Percentiles rank a stretch among this genome's conserved stretches.
Evolutionary conservation across 306 rosid species (phyloP).

Genomic region (Rubus parviflorus): DNA sequence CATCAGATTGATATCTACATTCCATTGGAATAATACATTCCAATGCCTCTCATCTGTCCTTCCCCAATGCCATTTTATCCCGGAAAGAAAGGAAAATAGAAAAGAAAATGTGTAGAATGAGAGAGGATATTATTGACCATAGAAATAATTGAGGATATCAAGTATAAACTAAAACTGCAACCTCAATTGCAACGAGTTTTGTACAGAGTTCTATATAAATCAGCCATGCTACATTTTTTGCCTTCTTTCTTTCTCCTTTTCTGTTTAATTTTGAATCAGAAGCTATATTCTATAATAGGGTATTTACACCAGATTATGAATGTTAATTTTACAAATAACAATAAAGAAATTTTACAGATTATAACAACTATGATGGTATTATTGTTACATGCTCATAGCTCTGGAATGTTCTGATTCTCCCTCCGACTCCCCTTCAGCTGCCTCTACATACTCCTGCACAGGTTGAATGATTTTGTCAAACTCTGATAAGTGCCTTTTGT

Average conservation of each 20-base stretch:
- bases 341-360: conserved; percentile 31
- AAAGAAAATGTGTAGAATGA: too few relatives aligned
- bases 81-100: too few relatives aligned
- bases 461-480: neutral
- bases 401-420: conserved; percentile 77
- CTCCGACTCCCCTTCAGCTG: conserved; percentile 57
- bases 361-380: conserved; percentile 27
- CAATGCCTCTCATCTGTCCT: too few relatives aligned
- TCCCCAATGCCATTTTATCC: too few relatives aligned
- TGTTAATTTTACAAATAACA: conserved; percentile 54
- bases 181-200: too few relatives aligned
- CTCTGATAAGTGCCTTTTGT: neutral
- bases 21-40: too few relatives aligned
- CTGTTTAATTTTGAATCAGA: conserved; percentile 32
- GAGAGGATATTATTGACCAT: too few relatives aligned
- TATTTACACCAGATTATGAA: conserved; percentile 50
- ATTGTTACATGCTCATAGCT: conserved; percentile 77
- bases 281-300: conserved; percentile 47
- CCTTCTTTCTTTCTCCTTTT: conserved; percentile 32
- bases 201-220: conserved; percentile 21
- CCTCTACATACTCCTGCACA: conserved; percentile 49
- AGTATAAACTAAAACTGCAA: too few relatives aligned
- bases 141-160: too few relatives aligned
- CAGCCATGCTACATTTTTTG: conserved; percentile 27
- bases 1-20: too few relatives aligned